Evolutionary conservation across 2,329 filamentous ascomycete genomes (phyloP).

Genomic region (Delphinella strobiligena): DNA sequence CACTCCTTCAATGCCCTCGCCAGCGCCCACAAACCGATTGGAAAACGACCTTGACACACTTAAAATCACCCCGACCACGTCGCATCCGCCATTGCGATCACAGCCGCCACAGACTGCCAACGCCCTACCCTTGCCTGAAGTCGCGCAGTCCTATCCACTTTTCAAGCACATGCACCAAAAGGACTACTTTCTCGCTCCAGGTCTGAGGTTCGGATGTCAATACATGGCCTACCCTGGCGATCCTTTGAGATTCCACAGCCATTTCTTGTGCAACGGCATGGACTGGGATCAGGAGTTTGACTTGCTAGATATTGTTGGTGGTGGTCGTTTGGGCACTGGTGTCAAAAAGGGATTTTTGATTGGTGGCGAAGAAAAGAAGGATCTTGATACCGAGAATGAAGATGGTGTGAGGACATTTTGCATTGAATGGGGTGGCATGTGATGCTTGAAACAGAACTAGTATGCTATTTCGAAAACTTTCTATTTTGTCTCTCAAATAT

Average conservation of each 20-base stretch:
- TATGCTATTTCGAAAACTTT: too few relatives aligned
- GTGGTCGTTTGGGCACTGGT: slow-evolving; percentile 77
- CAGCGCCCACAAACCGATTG: background rate
- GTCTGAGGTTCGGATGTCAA: slow-evolving; percentile 84
- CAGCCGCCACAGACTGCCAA: slow-evolving; percentile 6
- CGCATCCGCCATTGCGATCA: slow-evolving; percentile 29
- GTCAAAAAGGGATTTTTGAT: slow-evolving; percentile 94
- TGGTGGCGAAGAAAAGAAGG: slow-evolving; percentile 44
- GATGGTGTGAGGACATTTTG: slow-evolving; percentile 58
- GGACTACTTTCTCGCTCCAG: slow-evolving; percentile 82
- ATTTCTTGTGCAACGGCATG: slow-evolving; percentile 76
- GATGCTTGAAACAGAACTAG: slow-evolving; percentile 24
- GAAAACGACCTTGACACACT: background rate
- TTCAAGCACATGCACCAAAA: slow-evolving; percentile 67
- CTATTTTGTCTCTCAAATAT: too few relatives aligned
- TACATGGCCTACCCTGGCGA: slow-evolving; percentile 95
- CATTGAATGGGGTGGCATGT: slow-evolving; percentile 92
- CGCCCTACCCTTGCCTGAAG: slow-evolving; percentile 17
- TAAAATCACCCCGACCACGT: slow-evolving; percentile 38
- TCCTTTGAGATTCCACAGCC: slow-evolving; percentile 85
- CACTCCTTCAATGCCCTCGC: slow-evolving; percentile 6
- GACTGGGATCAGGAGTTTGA: slow-evolving; percentile 82
- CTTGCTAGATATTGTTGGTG: slow-evolving; percentile 72
- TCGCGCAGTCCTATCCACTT: slow-evolving; percentile 53
- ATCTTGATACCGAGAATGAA: slow-evolving; percentile 22